Conservation (phyloP, 164 flowering plant species). For the Tetrastigma voinierianum region DNA sequence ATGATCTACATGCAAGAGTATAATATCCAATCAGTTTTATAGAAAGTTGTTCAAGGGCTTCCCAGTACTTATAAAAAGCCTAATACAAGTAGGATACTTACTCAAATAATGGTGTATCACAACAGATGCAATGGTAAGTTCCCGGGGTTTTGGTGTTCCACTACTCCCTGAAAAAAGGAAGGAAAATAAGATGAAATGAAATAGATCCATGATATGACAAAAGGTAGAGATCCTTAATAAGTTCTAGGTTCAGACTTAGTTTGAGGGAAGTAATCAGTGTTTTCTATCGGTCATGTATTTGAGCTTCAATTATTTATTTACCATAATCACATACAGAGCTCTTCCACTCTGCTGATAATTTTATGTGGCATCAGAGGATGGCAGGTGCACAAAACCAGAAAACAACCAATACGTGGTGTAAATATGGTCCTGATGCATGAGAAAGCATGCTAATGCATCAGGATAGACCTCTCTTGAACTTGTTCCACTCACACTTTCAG, state of each 20-base stretch:
- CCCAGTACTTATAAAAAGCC: not conserved
- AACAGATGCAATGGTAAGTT: slow-evolving; percentile 78
- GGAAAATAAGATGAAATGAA: not conserved
- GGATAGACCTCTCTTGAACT: not conserved
- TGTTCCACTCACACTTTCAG: not conserved
- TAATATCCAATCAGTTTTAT: not conserved
- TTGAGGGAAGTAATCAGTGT: no score
- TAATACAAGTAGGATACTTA: slow-evolving; percentile 30
- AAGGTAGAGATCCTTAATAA: not conserved
- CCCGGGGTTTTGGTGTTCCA: slow-evolving; percentile 89
- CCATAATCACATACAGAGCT: no score
- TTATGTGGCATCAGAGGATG: not conserved
- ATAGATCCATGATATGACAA: not conserved
- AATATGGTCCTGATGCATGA: not conserved
- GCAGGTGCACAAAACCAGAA: no score
- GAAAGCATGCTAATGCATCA: not conserved
- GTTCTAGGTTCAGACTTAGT: no score
- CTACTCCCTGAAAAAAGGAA: slow-evolving; percentile 57
- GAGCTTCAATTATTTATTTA: no score
- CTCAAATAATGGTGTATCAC: slow-evolving; percentile 90
- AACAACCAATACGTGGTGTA: not conserved
- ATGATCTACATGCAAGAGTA: slow-evolving; percentile 48
- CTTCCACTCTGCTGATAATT: no score
- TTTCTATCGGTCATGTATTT: no score
- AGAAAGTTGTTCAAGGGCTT: not conserved